Conservation (phyloP, 1,284 basidiomycete species). For the Tausonia pullulans region DNA sequence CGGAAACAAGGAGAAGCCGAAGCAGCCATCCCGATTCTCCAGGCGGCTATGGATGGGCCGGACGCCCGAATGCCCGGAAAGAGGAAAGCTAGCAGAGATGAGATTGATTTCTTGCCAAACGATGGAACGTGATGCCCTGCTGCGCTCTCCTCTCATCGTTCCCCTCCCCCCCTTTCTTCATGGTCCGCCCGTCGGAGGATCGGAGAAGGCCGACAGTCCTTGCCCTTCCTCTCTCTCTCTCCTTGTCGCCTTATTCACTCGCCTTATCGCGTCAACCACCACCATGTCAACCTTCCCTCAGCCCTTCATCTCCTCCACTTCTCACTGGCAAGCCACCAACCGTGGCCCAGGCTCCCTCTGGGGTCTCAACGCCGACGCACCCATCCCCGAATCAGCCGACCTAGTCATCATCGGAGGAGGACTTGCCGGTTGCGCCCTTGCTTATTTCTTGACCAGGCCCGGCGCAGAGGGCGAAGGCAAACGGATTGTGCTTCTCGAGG, state of each 20-base stretch:
- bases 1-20: too few species aligned
- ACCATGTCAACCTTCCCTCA: slow-evolving; percentile 27
- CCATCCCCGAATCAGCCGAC: slow-evolving; percentile 6
- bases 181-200: too few species aligned
- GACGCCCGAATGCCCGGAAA: too few species aligned
- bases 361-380: neutral
- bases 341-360: slow-evolving; percentile 6
- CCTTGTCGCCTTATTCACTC: neutral
- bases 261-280: neutral
- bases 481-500: slow-evolving; percentile 25
- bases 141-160: too few species aligned
- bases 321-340: slow-evolving; percentile 27
- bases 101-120: too few species aligned
- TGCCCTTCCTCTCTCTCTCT: neutral
- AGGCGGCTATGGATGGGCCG: too few species aligned
- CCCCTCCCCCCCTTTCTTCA: too few species aligned
- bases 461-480: slow-evolving; percentile 21
- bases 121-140: too few species aligned
- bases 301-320: slow-evolving; percentile 23
- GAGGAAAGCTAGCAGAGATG: too few species aligned
- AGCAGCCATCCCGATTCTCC: too few species aligned
- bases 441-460: slow-evolving; percentile 25
- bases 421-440: slow-evolving; percentile 18
- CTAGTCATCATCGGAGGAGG: slow-evolving; percentile 14
- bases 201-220: neutral